Evolutionary conservation across 768 basidiomycete genomes (phyloP).

Genomic region (Lentinula edodes): DNA sequence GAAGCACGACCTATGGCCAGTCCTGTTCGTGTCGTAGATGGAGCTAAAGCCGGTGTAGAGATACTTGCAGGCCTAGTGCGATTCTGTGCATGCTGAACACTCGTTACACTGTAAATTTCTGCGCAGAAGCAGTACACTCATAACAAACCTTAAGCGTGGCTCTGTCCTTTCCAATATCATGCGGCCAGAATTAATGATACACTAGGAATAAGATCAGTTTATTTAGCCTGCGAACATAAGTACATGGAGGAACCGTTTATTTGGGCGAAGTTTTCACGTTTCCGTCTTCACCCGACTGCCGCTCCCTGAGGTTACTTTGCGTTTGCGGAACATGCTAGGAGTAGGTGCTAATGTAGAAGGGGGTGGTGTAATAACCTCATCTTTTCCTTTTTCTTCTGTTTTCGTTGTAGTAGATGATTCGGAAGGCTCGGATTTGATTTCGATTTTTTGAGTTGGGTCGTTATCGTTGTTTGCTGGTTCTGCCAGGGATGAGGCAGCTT

Average conservation of each 20-base stretch:
- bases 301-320: background rate
- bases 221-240: too few species aligned
- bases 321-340: background rate
- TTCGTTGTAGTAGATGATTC: too few species aligned
- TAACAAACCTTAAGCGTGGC: too few species aligned
- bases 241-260: too few species aligned
- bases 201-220: too few species aligned
- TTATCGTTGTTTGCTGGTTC: background rate
- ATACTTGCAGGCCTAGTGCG: slow-evolving; percentile 27
- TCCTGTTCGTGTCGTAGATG: slow-evolving; percentile 27
- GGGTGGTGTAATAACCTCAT: background rate
- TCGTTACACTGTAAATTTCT: too few species aligned
- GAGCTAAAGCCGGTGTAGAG: slow-evolving; percentile 32
- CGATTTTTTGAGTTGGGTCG: too few species aligned
- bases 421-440: too few species aligned
- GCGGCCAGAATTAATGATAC: too few species aligned
- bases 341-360: background rate
- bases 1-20: slow-evolving; percentile 18
- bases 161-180: too few species aligned
- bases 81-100: slow-evolving; percentile 7
- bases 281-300: slow-evolving; percentile 1
- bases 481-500: background rate
- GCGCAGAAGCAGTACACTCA: background rate
- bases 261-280: background rate
- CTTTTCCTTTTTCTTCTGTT: background rate